A percentile compares a stretch with the other conserved stretches of the same genome.
phyloP scores from a whole-genome alignment of 2,329 filamentous ascomycete genomes.

The Neocucurbitaria cava region DNA sequence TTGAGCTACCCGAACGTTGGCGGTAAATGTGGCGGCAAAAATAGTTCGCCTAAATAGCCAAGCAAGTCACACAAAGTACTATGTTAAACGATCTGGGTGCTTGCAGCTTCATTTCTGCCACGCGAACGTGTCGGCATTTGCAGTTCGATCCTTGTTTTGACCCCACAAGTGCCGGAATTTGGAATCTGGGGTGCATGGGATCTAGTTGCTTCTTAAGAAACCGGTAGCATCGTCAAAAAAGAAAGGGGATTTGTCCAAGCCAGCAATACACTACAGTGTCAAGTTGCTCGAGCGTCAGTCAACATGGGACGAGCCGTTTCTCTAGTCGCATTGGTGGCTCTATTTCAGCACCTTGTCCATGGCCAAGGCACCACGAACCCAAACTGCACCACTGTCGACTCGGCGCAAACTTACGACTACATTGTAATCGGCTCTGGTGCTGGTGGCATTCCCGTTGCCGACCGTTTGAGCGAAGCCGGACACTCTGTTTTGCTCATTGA shows the following conservation, averaged over 20 bases:
- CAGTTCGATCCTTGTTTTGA: constrained; percentile 4
- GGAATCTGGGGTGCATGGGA: constrained; percentile 22
- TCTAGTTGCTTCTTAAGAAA: constrained; percentile 3
- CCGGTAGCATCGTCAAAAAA: constrained; percentile 15
- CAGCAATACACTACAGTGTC: background rate
- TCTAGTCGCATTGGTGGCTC: constrained; percentile 7
- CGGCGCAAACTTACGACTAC: constrained; percentile 62
- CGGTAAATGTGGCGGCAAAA: too few relatives aligned
- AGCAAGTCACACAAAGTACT: background rate
- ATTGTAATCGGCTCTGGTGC: constrained; percentile 67
- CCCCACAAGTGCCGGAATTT: constrained; percentile 16
- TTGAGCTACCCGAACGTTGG: too few relatives aligned
- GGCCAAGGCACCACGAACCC: constrained; percentile 14
- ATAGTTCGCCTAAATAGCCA: background rate
- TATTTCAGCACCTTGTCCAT: constrained; percentile 5
- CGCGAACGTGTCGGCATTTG: constrained; percentile 7
- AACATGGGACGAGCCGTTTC: background rate
- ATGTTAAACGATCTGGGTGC: background rate
- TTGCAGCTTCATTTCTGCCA: background rate
- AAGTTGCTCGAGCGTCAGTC: background rate
- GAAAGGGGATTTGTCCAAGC: constrained; percentile 8
- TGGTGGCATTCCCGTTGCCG: constrained; percentile 64
- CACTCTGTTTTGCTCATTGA: constrained; percentile 65
- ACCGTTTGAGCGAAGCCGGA: constrained; percentile 66
- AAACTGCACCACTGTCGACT: constrained; percentile 20